Base-by-base conservation (phyloP, 2,329 filamentous ascomycete genomes). In the Fusarium anthophilum region DNA sequence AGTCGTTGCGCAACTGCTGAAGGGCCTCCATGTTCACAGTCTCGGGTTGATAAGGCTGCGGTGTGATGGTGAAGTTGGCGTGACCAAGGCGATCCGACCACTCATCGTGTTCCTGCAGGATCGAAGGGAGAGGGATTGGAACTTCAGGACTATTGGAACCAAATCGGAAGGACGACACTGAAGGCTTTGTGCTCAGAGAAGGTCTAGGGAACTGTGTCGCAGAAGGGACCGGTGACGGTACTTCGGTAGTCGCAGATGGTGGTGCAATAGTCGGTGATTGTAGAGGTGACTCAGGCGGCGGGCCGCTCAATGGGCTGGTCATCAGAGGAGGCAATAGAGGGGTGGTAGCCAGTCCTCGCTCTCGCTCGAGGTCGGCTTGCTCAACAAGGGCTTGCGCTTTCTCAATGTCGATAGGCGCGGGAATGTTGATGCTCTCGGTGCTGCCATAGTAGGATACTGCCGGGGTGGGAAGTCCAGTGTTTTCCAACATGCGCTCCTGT, bases 81-180 rank as follows among this genome's bases (percentile, higher is more conserved):
- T 98, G 95, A 35, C 96, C 96, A 20, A 98, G 89, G 64, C 91
- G 91, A 79, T 92, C 90, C 2, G 94, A 92, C 96, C 96, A 98
- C 75, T 92, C 91, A 80, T 97, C 94, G 56, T 91, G 87, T 11
- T 91, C 90, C 63, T 93, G 90, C 38, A 91, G 84, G 72, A 95
- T 90, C 9, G 89, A 87, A 8, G 91, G 89, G 22, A 93, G 89
- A 9, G 89, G 86, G 41, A 88, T 84, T 58, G 81, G 88, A 75
- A 81, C 84, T 76, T 83, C 87, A 8, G 89, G 88, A 58, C 91
- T 93, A 43, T 92, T 85, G 8, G 93, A 47, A 86, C 92, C 48
- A 86, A 89, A 82, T 47, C 84, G 85, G 80, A 98, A 92, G 0
- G 95, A 98, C 1, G 93, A 90, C 44, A 92, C 83, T 0, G 95